phyloP scores from a whole-genome alignment of 2,329 filamentous ascomycete species.

The Ceratocystis smalleyi region DNA sequence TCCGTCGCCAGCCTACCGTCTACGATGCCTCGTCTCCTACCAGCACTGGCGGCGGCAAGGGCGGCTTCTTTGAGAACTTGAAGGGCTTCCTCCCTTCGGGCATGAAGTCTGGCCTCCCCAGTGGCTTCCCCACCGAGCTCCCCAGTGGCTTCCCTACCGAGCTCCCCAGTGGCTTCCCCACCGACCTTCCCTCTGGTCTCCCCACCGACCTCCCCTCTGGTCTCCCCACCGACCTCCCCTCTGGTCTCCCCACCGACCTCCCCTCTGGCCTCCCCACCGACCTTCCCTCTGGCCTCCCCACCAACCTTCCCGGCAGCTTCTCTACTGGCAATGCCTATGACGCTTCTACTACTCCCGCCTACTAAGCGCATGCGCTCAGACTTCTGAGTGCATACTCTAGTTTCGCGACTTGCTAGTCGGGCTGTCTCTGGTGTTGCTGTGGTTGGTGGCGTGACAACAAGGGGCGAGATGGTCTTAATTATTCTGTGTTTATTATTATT shows the following conservation, averaged over 20 bases:
- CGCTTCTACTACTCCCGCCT: neutral
- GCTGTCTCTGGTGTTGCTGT: neutral
- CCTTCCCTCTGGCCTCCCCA: neutral
- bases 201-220: neutral
- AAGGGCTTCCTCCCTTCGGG: neutral
- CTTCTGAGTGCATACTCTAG: neutral
- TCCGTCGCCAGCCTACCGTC: conserved; percentile 3
- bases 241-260: neutral
- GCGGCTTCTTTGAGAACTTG: neutral
- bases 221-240: neutral
- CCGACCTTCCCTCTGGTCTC: conserved; percentile 1
- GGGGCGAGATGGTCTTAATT: neutral
- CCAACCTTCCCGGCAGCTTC: neutral
- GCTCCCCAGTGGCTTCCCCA: neutral
- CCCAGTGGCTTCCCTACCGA: conserved; percentile 3
- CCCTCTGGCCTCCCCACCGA: conserved; percentile 5
- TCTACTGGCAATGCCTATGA: conserved; percentile 1
- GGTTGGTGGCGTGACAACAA: neutral
- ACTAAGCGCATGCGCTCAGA: too few relatives aligned
- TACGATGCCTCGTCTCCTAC: neutral
- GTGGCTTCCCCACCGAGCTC: neutral
- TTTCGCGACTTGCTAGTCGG: neutral
- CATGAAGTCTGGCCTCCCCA: neutral
- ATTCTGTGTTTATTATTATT: conserved; percentile 11
- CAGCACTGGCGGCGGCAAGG: neutral